Conservation (phyloP, 176 grass and related monocot species). For the Juncus effusus region DNA sequence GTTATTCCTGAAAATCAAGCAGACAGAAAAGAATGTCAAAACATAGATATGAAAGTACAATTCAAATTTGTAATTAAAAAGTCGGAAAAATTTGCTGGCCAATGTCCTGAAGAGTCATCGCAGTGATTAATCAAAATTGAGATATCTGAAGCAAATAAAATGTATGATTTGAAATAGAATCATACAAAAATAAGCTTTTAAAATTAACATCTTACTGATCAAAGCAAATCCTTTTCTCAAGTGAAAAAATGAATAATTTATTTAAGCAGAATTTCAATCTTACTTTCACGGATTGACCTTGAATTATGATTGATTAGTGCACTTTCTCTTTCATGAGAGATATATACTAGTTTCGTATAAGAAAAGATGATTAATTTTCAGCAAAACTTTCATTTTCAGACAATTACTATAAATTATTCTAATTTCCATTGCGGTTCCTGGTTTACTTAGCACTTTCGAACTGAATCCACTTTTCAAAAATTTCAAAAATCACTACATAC, state of each 20-base stretch:
- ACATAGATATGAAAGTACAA: no score
- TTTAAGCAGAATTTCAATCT: not conserved
- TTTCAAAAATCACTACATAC: not conserved
- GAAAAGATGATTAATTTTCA: constrained; percentile 10
- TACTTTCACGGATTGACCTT: not conserved
- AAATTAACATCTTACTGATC: not conserved
- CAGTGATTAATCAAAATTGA: no score
- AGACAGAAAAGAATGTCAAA: not conserved
- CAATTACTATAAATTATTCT: not conserved
- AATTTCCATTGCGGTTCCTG: constrained; percentile 4
- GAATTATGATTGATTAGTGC: not conserved
- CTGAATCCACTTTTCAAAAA: not conserved
- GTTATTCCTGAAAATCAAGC: not conserved
- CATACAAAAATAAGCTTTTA: not conserved
- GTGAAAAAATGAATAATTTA: not conserved
- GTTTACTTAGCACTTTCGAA: not conserved
- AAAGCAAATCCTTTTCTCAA: not conserved
- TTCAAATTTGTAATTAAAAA: no score
- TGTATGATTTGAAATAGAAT: not conserved
- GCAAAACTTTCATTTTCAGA: constrained; percentile 5
- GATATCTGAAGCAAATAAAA: no score
- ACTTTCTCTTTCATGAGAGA: not conserved
- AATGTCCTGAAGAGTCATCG: no score
- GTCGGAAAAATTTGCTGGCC: no score
- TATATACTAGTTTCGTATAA: not conserved